phyloP scores from a whole-genome alignment of 2,329 filamentous ascomycete genomes.

The Bipolaris bicolor region DNA sequence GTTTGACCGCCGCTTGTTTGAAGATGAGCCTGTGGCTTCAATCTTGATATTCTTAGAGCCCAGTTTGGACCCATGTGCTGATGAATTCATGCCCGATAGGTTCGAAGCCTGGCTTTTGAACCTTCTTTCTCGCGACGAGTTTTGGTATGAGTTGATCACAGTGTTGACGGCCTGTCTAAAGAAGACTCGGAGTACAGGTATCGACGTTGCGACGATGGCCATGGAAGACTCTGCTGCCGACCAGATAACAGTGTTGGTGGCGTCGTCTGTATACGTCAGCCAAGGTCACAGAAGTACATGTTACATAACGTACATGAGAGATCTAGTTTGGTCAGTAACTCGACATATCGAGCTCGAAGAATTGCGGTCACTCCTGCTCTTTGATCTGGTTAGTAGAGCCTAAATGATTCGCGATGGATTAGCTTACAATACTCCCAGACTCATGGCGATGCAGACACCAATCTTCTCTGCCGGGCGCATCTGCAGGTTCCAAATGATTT shows the following conservation, averaged over 20 bases:
- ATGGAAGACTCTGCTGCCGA: slow-evolving; percentile 9
- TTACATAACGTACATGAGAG: not conserved
- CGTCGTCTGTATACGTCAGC: slow-evolving; percentile 8
- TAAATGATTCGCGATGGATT: not conserved
- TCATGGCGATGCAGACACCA: slow-evolving; percentile 20
- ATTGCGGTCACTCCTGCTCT: slow-evolving; percentile 6
- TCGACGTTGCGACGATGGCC: slow-evolving; percentile 10
- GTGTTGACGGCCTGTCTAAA: slow-evolving; percentile 3
- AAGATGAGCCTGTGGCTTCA: not conserved
- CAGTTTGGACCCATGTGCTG: not conserved
- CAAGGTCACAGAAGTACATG: not conserved
- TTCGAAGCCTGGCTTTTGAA: not conserved
- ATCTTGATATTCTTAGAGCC: not conserved
- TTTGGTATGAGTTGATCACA: not conserved
- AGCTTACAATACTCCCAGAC: slow-evolving; percentile 18
- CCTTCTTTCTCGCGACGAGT: not conserved
- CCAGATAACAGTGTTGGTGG: slow-evolving; percentile 11
- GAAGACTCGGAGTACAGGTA: slow-evolving; percentile 14
- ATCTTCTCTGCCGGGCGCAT: slow-evolving; percentile 20
- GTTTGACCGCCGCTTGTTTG: not conserved
- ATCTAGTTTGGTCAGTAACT: slow-evolving; percentile 1
- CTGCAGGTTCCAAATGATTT: slow-evolving; percentile 15
- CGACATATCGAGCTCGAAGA: slow-evolving; percentile 5
- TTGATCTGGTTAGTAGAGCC: not conserved
- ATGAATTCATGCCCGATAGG: not conserved